These are phyloP conservation scores for Saxophila tyrrhenica DNA, from an alignment of 495 filamentous ascomycete species.

Conservation along the genomic window DNA sequence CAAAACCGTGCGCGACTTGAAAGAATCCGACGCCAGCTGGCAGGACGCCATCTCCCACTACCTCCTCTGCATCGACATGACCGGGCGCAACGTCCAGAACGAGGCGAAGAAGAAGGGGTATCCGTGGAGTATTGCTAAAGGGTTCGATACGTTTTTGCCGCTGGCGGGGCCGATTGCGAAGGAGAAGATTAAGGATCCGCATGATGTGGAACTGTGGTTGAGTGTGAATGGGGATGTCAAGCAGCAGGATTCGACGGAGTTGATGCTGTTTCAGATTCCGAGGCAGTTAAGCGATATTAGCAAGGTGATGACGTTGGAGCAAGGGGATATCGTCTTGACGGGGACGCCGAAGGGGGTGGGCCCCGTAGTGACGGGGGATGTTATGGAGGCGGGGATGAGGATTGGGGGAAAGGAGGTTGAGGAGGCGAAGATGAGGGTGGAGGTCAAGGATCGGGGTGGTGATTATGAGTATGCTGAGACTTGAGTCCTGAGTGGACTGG, in stretches of 20 bases:
- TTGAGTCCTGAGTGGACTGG: constrained; percentile 25
- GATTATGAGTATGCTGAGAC: constrained; percentile 51
- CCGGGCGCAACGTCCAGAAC: constrained; percentile 82
- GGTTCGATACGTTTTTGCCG: constrained; percentile 93
- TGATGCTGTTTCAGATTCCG: constrained; percentile 93
- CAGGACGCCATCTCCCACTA: constrained; percentile 55
- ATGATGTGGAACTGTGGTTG: constrained; percentile 74
- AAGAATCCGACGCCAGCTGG: constrained; percentile 47
- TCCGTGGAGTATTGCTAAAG: constrained; percentile 93
- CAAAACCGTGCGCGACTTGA: constrained; percentile 62
- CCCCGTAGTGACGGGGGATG: constrained; percentile 70
- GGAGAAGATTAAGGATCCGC: constrained; percentile 68
- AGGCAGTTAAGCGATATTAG: constrained; percentile 78
- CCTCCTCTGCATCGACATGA: constrained; percentile 84
- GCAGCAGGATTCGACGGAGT: constrained; percentile 73
- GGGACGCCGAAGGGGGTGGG: constrained; percentile 97
- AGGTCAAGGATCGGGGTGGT: constrained; percentile 55
- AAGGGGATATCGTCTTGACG: constrained; percentile 85
- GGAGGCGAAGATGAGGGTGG: constrained; percentile 75
- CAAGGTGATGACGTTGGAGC: constrained; percentile 83
- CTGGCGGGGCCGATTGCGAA: constrained; percentile 68
- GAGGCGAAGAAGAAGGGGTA: constrained; percentile 93
- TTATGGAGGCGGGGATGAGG: constrained; percentile 75
- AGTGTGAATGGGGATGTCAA: constrained; percentile 60
- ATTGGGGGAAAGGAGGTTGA: constrained; percentile 74